Conservation (phyloP, 208 protist genomes). For the Trypanosoma congolense region DNA sequence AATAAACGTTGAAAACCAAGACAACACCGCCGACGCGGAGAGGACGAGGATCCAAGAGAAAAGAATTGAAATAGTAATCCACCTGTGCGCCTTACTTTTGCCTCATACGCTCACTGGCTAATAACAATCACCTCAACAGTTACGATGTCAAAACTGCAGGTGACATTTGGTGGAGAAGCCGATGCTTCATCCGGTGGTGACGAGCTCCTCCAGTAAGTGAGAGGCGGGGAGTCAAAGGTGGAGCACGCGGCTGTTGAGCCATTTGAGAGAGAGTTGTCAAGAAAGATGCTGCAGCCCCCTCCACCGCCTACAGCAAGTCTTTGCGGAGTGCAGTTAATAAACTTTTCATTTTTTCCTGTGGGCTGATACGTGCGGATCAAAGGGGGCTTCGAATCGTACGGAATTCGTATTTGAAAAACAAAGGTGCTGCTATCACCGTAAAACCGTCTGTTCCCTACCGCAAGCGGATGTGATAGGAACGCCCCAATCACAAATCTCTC, state of each 20-base stretch:
- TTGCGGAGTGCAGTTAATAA: constrained; percentile 46
- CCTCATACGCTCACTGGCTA: constrained; percentile 3
- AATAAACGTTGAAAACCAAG: too few relatives aligned
- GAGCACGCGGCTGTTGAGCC: constrained; percentile 54
- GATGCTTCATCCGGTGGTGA: constrained; percentile 3
- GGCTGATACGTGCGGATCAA: constrained; percentile 37
- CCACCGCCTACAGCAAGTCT: constrained; percentile 72
- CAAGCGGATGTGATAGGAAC: constrained; percentile 49
- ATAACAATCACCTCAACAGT: constrained; percentile 60
- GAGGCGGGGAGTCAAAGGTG: constrained; percentile 61
- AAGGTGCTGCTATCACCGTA: constrained; percentile 68
- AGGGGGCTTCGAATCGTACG: constrained; percentile 22
- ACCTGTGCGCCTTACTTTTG: too few relatives aligned
- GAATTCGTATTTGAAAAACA: constrained; percentile 64
- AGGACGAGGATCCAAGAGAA: too few relatives aligned
- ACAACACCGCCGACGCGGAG: too few relatives aligned
- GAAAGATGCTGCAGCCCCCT: constrained; percentile 52
- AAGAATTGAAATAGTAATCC: too few relatives aligned
- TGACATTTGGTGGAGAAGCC: not conserved
- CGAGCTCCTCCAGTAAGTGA: constrained; percentile 40
- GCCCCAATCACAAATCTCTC: constrained; percentile 42
- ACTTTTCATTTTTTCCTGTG: constrained; percentile 56
- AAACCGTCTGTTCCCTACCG: constrained; percentile 41
- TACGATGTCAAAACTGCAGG: constrained; percentile 32
- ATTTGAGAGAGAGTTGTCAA: constrained; percentile 39